These are phyloP conservation scores for Dalbergia cultrata DNA, from an alignment of 306 rosid species.

Conservation along the genomic window DNA sequence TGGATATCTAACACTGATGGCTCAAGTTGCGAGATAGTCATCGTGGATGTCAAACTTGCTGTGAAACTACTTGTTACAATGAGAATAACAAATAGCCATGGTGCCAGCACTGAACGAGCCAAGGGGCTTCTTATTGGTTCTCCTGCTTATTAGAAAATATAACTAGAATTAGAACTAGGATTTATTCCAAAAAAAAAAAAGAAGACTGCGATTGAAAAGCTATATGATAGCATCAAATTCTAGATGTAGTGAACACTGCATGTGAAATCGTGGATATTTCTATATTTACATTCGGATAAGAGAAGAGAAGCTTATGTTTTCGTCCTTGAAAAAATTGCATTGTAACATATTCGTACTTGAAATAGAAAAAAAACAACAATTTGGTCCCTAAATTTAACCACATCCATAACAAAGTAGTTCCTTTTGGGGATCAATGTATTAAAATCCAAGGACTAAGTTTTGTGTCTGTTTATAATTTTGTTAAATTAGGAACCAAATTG, in stretches of 20 bases:
- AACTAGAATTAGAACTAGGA: conserved; percentile 21
- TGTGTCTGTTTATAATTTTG: too few relatives aligned
- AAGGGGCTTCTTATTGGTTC: conserved; percentile 54
- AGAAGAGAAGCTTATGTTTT: too few relatives aligned
- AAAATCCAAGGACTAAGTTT: too few relatives aligned
- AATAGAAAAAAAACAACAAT: too few relatives aligned
- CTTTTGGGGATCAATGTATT: too few relatives aligned
- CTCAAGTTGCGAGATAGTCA: conserved; percentile 56
- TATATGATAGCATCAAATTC: not conserved
- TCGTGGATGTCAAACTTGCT: conserved; percentile 66
- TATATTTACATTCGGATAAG: too few relatives aligned
- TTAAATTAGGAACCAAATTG: too few relatives aligned
- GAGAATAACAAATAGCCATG: conserved; percentile 69
- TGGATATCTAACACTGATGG: conserved; percentile 62
- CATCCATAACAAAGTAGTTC: too few relatives aligned
- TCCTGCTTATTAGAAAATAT: conserved; percentile 51
- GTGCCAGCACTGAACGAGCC: conserved; percentile 69
- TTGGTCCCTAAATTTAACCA: too few relatives aligned
- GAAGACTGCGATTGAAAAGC: not conserved
- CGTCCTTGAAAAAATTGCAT: too few relatives aligned
- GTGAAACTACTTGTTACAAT: conserved; percentile 61
- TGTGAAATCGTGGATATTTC: not conserved
- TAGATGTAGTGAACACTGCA: not conserved
- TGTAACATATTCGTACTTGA: too few relatives aligned
- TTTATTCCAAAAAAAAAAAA: not conserved